These are phyloP conservation scores for Amauroascus niger DNA, from an alignment of 2,329 filamentous ascomycete genomes.

Conservation along the genomic window DNA sequence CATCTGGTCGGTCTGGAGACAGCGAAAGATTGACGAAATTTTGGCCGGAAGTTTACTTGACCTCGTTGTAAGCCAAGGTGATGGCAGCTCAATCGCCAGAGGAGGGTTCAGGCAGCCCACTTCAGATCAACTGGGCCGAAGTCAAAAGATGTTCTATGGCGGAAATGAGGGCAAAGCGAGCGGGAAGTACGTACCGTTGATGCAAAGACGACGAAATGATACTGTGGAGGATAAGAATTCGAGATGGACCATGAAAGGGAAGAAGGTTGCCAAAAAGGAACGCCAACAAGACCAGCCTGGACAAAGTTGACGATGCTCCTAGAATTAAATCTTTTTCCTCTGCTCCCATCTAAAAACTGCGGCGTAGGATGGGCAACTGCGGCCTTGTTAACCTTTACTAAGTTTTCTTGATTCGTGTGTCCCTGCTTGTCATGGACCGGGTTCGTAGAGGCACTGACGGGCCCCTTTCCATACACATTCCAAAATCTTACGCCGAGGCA, in stretches of 20 bases:
- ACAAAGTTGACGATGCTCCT: neutral
- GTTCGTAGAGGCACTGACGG: conserved; percentile 70
- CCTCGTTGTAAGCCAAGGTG: conserved; percentile 41
- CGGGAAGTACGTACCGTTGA: conserved; percentile 49
- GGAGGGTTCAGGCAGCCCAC: conserved; percentile 20
- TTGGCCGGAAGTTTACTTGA: conserved; percentile 66
- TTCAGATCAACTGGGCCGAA: conserved; percentile 27
- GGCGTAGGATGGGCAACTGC: neutral
- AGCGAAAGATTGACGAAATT: conserved; percentile 80
- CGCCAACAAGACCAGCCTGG: conserved; percentile 11
- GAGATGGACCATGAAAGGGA: conserved; percentile 38
- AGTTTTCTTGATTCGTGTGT: neutral
- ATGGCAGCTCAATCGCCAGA: conserved; percentile 25
- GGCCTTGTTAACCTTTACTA: neutral
- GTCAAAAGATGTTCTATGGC: conserved; percentile 50
- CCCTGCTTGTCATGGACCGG: conserved; percentile 35
- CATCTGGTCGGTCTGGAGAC: conserved; percentile 74
- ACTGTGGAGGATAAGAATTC: conserved; percentile 53
- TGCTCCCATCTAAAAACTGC: neutral
- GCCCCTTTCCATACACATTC: conserved; percentile 86
- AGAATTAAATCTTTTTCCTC: conserved; percentile 8
- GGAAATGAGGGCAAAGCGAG: conserved; percentile 45
- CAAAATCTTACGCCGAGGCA: conserved; percentile 64
- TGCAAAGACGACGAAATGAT: conserved; percentile 49
- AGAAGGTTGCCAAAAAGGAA: conserved; percentile 8